A percentile compares a stretch with the other conserved stretches of the same genome.
phyloP scores from a whole-genome alignment of 2,329 filamentous ascomycete genomes.

The Pseudogymnoascus sp. region DNA sequence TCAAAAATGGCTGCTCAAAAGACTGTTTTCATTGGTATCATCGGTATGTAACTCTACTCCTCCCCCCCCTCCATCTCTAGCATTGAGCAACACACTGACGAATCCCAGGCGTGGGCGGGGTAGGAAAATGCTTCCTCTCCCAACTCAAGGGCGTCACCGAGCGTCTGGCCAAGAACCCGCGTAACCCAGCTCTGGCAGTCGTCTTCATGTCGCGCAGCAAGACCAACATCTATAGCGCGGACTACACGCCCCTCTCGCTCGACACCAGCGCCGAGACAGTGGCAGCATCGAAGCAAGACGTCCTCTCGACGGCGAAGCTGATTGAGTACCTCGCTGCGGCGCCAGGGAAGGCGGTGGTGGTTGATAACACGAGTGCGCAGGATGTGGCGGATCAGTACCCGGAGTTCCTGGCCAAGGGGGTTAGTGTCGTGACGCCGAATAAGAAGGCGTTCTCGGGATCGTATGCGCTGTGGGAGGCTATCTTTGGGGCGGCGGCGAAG shows the following conservation, averaged over 20 bases:
- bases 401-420: constrained; percentile 68
- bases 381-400: constrained; percentile 81
- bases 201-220: constrained; percentile 82
- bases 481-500: constrained; percentile 66
- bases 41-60: constrained; percentile 32
- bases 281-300: constrained; percentile 54
- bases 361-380: constrained; percentile 94
- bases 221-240: constrained; percentile 68
- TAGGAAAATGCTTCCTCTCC: constrained; percentile 82
- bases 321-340: constrained; percentile 72
- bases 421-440: constrained; percentile 93
- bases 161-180: constrained; percentile 50
- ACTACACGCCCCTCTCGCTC: constrained; percentile 64
- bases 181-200: constrained; percentile 56
- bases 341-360: constrained; percentile 71
- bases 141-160: constrained; percentile 67
- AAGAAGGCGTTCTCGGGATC: constrained; percentile 94
- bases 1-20: constrained; percentile 28
- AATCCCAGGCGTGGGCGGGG: constrained; percentile 73
- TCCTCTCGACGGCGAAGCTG: constrained; percentile 63
- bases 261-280: constrained; percentile 57
- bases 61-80: constrained; percentile 17
- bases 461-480: constrained; percentile 76
- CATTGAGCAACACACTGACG: constrained; percentile 14
- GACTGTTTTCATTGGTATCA: constrained; percentile 40